These are phyloP conservation scores for Solioccasus polychromus DNA, from an alignment of 768 basidiomycete genomes.

Conservation along the genomic window DNA sequence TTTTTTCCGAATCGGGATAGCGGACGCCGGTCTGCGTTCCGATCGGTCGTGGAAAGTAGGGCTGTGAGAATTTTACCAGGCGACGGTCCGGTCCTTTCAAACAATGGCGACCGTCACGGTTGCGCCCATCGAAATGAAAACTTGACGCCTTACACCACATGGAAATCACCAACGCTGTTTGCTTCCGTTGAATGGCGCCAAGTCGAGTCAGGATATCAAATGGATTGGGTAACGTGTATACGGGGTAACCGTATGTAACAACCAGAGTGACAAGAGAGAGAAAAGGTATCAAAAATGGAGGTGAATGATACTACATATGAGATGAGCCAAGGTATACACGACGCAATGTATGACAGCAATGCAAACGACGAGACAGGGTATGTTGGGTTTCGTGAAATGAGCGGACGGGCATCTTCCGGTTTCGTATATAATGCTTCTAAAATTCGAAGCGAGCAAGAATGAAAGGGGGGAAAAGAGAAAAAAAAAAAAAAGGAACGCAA, in stretches of 20 bases:
- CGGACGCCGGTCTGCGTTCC: slow-evolving; percentile 19
- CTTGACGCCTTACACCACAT: slow-evolving; percentile 16
- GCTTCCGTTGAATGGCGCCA: slow-evolving; percentile 17
- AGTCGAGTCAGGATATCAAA: slow-evolving; percentile 32
- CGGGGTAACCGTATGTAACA: slow-evolving; percentile 38
- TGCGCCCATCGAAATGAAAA: slow-evolving; percentile 28
- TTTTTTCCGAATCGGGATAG: slow-evolving; percentile 11
- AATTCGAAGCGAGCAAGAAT: slow-evolving; percentile 30
- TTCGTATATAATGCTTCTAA: slow-evolving; percentile 32
- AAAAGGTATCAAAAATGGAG: slow-evolving; percentile 35
- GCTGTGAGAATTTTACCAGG: slow-evolving; percentile 10
- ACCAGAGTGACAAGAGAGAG: slow-evolving; percentile 17
- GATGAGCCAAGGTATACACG: slow-evolving; percentile 37
- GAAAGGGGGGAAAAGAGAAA: slow-evolving; percentile 2
- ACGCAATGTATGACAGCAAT: slow-evolving; percentile 36
- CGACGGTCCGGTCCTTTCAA: slow-evolving; percentile 8
- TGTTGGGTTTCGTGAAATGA: slow-evolving; percentile 36
- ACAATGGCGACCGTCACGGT: slow-evolving; percentile 10
- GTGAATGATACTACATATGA: slow-evolving; percentile 37
- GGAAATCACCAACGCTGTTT: slow-evolving; percentile 10
- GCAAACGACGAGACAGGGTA: slow-evolving; percentile 35
- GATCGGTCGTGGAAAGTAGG: slow-evolving; percentile 9
- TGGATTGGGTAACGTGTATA: slow-evolving; percentile 34
- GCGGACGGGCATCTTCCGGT: slow-evolving; percentile 32
- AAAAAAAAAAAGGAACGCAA: slow-evolving; percentile 30